phyloP scores from a whole-genome alignment of 441 rosid species.

The Capsella rubella region DNA sequence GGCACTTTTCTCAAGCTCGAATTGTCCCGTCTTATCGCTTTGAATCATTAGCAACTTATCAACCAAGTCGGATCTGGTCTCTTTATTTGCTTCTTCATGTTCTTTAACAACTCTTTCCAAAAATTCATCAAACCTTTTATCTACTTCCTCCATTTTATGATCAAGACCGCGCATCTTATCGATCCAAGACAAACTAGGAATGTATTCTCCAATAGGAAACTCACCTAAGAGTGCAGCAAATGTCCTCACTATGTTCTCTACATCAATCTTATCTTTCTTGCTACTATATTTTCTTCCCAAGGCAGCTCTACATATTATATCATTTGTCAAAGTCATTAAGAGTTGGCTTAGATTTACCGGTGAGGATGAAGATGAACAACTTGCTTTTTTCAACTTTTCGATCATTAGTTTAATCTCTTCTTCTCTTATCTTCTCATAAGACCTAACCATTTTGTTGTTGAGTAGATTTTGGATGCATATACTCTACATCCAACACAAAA shows the following conservation, averaged over 20 bases:
- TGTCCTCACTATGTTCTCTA: conserved; percentile 35
- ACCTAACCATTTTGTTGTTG: conserved; percentile 46
- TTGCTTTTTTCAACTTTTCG: conserved; percentile 33
- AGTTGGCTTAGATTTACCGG: conserved; percentile 45
- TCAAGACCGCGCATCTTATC: conserved; percentile 36
- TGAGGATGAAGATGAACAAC: conserved; percentile 9
- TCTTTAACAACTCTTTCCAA: conserved; percentile 45
- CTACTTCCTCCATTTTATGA: conserved; percentile 35
- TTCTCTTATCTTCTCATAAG: conserved; percentile 46
- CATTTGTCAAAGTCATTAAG: conserved; percentile 31
- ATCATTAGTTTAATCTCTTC: conserved; percentile 45
- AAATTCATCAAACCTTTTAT: conserved; percentile 45
- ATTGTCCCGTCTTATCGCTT: conserved; percentile 28
- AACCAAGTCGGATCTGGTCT: conserved; percentile 38
- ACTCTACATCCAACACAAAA: conserved; percentile 38
- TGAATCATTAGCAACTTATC: conserved; percentile 49
- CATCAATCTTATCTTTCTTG: conserved; percentile 29
- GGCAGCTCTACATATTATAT: conserved; percentile 45
- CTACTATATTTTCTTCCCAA: conserved; percentile 47
- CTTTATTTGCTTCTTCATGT: conserved; percentile 32
- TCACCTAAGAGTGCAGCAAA: conserved; percentile 38
- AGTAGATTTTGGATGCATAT: conserved; percentile 49
- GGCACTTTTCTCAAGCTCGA: conserved; percentile 37
- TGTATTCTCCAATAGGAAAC: conserved; percentile 48
- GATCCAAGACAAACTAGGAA: conserved; percentile 53